Evolutionary conservation across 441 rosid genomes (phyloP).

Genomic region (Melianthus villosus): DNA sequence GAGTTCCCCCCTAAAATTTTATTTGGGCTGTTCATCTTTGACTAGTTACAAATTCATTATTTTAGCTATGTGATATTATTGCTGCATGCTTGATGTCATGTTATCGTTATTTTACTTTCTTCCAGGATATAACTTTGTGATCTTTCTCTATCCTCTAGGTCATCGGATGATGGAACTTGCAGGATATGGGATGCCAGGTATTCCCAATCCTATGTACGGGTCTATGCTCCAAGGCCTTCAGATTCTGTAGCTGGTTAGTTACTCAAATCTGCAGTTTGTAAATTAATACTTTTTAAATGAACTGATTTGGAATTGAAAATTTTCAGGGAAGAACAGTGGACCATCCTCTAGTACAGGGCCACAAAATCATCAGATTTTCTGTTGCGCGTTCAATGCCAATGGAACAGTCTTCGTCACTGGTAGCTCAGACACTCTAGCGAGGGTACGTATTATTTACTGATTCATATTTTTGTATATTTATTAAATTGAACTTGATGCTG

Average conservation of each 20-base stretch:
- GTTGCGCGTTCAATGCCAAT: conserved; percentile 90
- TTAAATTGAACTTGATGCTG: too few species aligned
- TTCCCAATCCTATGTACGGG: conserved; percentile 50
- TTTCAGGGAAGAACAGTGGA: conserved; percentile 46
- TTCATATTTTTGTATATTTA: too few species aligned
- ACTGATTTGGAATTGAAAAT: too few species aligned
- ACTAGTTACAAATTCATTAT: too few species aligned
- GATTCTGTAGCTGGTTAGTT: conserved; percentile 46
- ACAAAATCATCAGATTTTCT: conserved; percentile 70
- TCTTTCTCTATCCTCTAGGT: conserved; percentile 56
- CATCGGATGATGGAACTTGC: conserved; percentile 99
- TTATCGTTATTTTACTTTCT: conserved; percentile 13
- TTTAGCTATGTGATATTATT: too few species aligned
- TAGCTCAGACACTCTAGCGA: conserved; percentile 90
- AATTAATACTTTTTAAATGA: too few species aligned
- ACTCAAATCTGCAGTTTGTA: too few species aligned
- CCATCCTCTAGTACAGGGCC: conserved; percentile 46
- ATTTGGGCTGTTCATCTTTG: too few species aligned
- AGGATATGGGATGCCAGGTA: conserved; percentile 96
- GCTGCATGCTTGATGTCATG: conserved; percentile 4
- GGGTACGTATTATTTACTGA: too few species aligned
- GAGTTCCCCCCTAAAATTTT: too few species aligned
- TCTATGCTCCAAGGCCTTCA: conserved; percentile 71
- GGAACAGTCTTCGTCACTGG: conserved; percentile 98
- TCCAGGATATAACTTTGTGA: too few species aligned